Base-by-base conservation (phyloP, 805 yeast species). In the Kodamaea kaohsiungensis region DNA sequence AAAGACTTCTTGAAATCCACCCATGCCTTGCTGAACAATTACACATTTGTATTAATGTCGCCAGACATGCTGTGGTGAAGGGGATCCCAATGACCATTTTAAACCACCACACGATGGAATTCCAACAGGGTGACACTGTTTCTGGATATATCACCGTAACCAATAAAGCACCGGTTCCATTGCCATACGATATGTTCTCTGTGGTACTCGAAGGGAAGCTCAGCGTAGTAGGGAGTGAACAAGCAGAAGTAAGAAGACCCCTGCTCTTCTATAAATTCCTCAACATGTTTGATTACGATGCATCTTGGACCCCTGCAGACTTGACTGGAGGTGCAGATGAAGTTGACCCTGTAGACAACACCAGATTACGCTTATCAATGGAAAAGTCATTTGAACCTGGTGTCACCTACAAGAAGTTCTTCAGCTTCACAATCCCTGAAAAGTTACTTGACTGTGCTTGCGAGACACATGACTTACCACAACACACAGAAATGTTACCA, bases 221-320 rank as follows among this genome's bases (percentile, higher is more conserved):
- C 10, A 55, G 66, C 7, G 71, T 67, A 40, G 56, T 58, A 49
- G 61, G 65, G 18, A 8, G 45, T 17, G 66, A 60, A 40, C 56
- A 55, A 13, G 56, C 35, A 5, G 64, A 60, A 12, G 55, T 57
- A 27, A 61, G 56, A 55, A 40, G 40, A n/a, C 69, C 70, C 12
- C 56, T 59, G 43, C 58, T 65, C 5, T 65, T 62, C 55, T 61
- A 61, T 58, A 68, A 68, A 58, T 68, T 68, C 52, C 62, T 67
- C 51, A 67, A 68, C 49, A 66, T 66, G 72, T 66, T 66, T 50
- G 72, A 68, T 49, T 68, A 59, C 56, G 57, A 60, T 17, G 70
- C 72, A 4, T 64, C 68, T 27, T 68, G 72, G 71, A 65, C 71
- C 0, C 71, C 70, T 1, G 69, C 64, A 3, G 49, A 52, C 18